Evolutionary conservation across 2,329 filamentous ascomycete species (phyloP).

Genomic region (Diaporthe helianthi): DNA sequence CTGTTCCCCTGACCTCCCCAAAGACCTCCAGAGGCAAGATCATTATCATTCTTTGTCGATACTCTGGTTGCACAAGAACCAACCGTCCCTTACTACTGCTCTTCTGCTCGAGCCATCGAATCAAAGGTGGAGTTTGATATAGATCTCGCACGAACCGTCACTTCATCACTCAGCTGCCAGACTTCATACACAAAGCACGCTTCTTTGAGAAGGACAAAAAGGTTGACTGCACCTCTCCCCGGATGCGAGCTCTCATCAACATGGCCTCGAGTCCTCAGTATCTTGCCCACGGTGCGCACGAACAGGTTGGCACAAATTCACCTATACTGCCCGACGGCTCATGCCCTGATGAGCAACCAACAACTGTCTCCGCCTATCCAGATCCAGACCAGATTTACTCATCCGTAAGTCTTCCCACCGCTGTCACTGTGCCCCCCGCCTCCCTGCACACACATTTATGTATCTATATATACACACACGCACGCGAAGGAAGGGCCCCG

Average conservation of each 20-base stretch:
- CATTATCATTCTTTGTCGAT: constrained; percentile 28
- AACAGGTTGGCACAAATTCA: constrained; percentile 35
- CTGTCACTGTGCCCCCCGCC: neutral
- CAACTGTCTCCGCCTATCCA: constrained; percentile 32
- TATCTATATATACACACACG: constrained; percentile 10
- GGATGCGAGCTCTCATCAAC: constrained; percentile 40
- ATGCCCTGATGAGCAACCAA: constrained; percentile 30
- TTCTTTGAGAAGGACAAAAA: constrained; percentile 31
- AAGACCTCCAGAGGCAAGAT: constrained; percentile 23
- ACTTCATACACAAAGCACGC: constrained; percentile 16
- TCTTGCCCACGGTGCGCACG: constrained; percentile 38
- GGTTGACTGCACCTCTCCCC: constrained; percentile 34
- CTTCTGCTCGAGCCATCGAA: constrained; percentile 16
- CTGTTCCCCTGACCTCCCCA: constrained; percentile 25
- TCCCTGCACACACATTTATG: neutral
- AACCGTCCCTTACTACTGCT: constrained; percentile 5
- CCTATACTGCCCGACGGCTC: constrained; percentile 28
- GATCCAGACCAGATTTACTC: constrained; percentile 36
- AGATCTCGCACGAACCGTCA: neutral
- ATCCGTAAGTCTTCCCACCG: constrained; percentile 32
- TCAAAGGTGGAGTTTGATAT: constrained; percentile 9
- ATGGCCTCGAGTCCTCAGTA: constrained; percentile 41
- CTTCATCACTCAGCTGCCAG: constrained; percentile 8
- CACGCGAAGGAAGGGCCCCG: neutral
- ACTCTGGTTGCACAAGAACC: constrained; percentile 26